These are phyloP conservation scores for Boletus fagicola DNA, from an alignment of 768 basidiomycete species.

Conservation along the genomic window DNA sequence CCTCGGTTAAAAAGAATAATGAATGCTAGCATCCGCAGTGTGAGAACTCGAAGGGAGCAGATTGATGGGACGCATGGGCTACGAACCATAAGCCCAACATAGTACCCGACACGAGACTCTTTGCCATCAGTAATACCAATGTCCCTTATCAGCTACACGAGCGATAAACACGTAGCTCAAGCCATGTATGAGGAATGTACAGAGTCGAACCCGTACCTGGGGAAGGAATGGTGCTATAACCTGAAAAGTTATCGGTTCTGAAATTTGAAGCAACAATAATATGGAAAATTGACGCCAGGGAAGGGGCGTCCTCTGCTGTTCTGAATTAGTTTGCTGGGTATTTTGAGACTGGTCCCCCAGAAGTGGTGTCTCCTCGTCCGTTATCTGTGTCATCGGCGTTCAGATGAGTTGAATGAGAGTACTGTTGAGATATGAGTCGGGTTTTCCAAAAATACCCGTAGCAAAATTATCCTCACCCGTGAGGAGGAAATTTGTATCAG, in stretches of 20 bases:
- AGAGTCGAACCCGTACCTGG: constrained; percentile 37
- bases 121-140: constrained; percentile 42
- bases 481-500: not conserved
- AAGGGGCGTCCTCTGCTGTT: constrained; percentile 47
- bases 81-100: constrained; percentile 48
- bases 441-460: not conserved
- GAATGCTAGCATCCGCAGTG: constrained; percentile 37
- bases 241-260: constrained; percentile 71
- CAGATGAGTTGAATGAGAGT: not conserved
- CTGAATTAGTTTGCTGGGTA: constrained; percentile 18
- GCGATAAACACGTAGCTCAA: not conserved
- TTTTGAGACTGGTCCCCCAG: constrained; percentile 29
- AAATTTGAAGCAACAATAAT: constrained; percentile 65
- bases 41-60: not conserved
- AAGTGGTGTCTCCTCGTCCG: constrained; percentile 64
- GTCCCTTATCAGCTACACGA: constrained; percentile 27
- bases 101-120: constrained; percentile 45
- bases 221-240: constrained; percentile 76
- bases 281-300: constrained; percentile 70
- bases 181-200: not conserved
- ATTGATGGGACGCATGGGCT: not conserved
- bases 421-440: not conserved
- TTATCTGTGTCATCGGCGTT: constrained; percentile 6
- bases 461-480: not conserved
- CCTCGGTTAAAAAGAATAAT: constrained; percentile 49